phyloP scores from a whole-genome alignment of 768 basidiomycete species.

The Kwoniella dejecticola region DNA sequence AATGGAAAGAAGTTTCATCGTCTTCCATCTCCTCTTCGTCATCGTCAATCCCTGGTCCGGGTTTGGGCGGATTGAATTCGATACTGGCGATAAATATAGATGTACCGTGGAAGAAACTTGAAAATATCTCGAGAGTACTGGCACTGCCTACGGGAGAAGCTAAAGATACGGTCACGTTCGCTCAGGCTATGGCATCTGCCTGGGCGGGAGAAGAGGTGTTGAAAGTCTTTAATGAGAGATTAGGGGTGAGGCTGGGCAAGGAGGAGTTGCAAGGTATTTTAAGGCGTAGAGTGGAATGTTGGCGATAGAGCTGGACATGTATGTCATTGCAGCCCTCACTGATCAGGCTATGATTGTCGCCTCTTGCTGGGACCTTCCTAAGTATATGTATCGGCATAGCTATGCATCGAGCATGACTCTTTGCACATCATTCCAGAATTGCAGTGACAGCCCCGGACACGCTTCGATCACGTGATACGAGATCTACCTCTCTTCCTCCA shows the following conservation, averaged over 20 bases:
- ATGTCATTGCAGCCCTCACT: no score
- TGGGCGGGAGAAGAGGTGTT: constrained; percentile 41
- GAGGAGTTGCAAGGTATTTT: constrained; percentile 42
- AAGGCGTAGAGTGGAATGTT: constrained; percentile 51
- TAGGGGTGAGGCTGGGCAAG: constrained; percentile 33
- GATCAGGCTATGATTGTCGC: no score
- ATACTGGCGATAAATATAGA: no score
- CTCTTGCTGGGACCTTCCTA: no score
- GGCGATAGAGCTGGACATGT: constrained; percentile 21
- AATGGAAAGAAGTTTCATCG: constrained; percentile 80
- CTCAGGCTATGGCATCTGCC: constrained; percentile 49
- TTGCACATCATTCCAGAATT: no score
- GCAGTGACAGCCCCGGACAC: no score
- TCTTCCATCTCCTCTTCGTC: constrained; percentile 58
- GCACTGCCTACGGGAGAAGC: constrained; percentile 55
- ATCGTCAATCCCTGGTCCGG: constrained; percentile 60
- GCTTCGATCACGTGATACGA: no score
- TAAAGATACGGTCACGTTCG: constrained; percentile 33
- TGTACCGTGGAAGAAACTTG: constrained; percentile 73
- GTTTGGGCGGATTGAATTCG: no score
- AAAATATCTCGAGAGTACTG: constrained; percentile 71
- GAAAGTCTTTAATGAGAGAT: constrained; percentile 30
- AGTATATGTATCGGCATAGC: no score
- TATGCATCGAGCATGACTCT: no score
- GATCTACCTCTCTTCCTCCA: neutral